phyloP scores from a whole-genome alignment of 2,329 filamentous ascomycete genomes.

The Dendryphion nanum region DNA sequence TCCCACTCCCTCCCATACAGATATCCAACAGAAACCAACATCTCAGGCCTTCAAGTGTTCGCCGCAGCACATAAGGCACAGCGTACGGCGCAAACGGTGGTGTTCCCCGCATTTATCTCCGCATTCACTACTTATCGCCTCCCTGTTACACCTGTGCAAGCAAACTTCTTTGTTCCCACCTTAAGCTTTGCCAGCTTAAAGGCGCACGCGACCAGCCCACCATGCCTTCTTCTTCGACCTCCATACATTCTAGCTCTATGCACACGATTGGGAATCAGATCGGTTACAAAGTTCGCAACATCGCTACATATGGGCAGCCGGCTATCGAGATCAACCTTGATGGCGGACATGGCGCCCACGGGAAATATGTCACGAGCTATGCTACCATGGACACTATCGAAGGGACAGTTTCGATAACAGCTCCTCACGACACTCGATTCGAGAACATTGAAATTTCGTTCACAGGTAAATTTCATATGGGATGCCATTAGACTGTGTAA shows the following conservation, averaged over 20 bases:
- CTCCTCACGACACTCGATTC: constrained; percentile 54
- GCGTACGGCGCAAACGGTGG: too few relatives aligned
- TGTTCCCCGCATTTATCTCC: too few relatives aligned
- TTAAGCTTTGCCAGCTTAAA: constrained; percentile 7
- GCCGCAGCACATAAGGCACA: constrained; percentile 1
- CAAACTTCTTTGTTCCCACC: background rate
- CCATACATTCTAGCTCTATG: constrained; percentile 24
- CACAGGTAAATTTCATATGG: constrained; percentile 46
- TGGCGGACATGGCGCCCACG: constrained; percentile 27
- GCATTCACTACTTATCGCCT: constrained; percentile 17
- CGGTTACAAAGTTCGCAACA: constrained; percentile 32
- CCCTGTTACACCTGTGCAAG: background rate
- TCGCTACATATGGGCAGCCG: constrained; percentile 36
- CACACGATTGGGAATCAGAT: constrained; percentile 32
- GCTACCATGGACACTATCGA: constrained; percentile 59
- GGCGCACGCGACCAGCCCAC: constrained; percentile 9
- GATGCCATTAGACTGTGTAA: too few relatives aligned
- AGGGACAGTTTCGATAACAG: constrained; percentile 52
- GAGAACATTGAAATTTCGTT: constrained; percentile 60
- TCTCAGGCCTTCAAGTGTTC: background rate
- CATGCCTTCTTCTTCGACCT: constrained; percentile 19
- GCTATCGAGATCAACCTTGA: constrained; percentile 44
- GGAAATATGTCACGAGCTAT: constrained; percentile 46
- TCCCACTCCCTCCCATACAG: background rate
- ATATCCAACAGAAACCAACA: background rate